Evolutionary conservation across 106 monocot genomes (phyloP).

Genomic region (Iris macrosiphon): DNA sequence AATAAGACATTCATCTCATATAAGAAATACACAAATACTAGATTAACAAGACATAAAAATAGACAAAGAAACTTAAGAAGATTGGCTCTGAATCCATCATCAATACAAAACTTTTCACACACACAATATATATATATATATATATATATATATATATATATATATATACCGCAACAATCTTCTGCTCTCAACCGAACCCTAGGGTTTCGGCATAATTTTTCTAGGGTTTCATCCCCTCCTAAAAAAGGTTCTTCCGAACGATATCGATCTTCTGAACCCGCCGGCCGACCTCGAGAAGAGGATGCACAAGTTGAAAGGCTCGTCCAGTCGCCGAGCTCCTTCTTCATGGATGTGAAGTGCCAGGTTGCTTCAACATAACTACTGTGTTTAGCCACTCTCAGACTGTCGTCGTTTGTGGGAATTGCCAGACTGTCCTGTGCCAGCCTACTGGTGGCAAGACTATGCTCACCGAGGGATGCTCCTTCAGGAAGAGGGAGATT

Average conservation of each 20-base stretch:
- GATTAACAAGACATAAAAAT: too few species aligned
- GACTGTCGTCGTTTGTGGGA: slow-evolving; percentile 51
- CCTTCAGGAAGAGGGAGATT: slow-evolving; percentile 48
- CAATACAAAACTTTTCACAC: too few species aligned
- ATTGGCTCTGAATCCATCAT: too few species aligned
- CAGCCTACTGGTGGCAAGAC: slow-evolving; percentile 54
- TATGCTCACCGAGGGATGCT: slow-evolving; percentile 56
- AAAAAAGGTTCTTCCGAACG: slow-evolving; percentile 48
- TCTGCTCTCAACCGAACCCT: neutral
- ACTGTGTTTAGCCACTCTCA: slow-evolving; percentile 59
- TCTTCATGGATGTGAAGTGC: slow-evolving; percentile 75
- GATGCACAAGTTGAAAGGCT: slow-evolving; percentile 70
- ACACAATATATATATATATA: too few species aligned
- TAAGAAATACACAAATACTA: too few species aligned
- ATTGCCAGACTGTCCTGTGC: slow-evolving; percentile 56
- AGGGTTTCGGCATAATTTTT: too few species aligned
- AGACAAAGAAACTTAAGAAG: too few species aligned
- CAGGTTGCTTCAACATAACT: slow-evolving; percentile 60
- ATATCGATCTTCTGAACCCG: slow-evolving; percentile 63
- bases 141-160: too few species aligned
- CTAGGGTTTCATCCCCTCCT: neutral
- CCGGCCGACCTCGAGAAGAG: slow-evolving; percentile 71
- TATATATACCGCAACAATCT: too few species aligned
- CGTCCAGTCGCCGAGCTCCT: slow-evolving; percentile 73
- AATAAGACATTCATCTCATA: too few species aligned